Evolutionary conservation across 2,329 filamentous ascomycete species (phyloP).

Genomic region (Thermothelomyces thermophilus): DNA sequence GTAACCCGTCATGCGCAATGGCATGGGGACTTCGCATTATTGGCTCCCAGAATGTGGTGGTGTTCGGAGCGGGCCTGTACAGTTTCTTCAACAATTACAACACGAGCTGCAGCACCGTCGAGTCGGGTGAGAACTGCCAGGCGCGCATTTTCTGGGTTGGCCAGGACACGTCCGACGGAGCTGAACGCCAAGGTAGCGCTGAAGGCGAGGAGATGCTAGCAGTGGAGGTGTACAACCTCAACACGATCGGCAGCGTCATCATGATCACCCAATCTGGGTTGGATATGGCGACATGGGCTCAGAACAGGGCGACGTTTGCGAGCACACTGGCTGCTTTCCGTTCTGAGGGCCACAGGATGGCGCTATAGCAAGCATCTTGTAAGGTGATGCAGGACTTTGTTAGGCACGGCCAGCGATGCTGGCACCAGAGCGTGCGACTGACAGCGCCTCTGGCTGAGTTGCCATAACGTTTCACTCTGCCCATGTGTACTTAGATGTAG

Average conservation of each 20-base stretch:
- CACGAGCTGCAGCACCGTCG: constrained; percentile 37
- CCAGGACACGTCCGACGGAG: constrained; percentile 6
- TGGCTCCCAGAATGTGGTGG: constrained; percentile 45
- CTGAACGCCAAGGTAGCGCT: constrained; percentile 17
- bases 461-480: background rate
- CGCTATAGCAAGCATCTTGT: no score
- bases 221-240: constrained; percentile 36
- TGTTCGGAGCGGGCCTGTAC: constrained; percentile 60
- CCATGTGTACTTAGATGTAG: background rate
- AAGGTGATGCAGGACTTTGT: no score
- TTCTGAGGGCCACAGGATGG: background rate
- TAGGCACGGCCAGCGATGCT: background rate
- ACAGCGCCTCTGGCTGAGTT: background rate
- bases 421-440: background rate
- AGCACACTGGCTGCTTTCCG: constrained; percentile 29
- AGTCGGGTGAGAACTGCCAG: constrained; percentile 38
- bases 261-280: constrained; percentile 32
- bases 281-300: constrained; percentile 31
- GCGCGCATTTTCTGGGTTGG: constrained; percentile 33
- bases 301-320: constrained; percentile 34
- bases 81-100: constrained; percentile 62
- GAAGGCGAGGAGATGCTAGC: background rate
- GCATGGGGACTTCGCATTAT: constrained; percentile 61
- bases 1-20: constrained; percentile 41
- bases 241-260: constrained; percentile 35